phyloP scores from a whole-genome alignment of 225 moss, liverwort and hornwort species.

The Polytrichum commune region DNA sequence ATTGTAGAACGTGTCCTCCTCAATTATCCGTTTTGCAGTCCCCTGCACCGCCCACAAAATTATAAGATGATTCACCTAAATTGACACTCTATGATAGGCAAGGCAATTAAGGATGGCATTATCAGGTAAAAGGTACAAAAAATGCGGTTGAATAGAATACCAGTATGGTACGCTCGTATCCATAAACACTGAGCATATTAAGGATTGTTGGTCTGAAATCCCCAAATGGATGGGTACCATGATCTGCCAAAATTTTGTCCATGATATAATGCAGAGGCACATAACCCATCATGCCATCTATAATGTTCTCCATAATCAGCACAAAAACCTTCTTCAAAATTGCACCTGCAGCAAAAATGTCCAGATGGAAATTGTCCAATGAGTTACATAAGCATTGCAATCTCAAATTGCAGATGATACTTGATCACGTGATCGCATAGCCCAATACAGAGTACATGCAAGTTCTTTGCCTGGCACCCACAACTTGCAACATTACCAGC shows the following conservation, averaged over 20 bases:
- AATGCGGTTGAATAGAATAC: slow-evolving; percentile 27
- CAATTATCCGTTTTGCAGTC: slow-evolving; percentile 89
- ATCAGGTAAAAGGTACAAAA: neutral
- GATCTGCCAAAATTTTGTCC: slow-evolving; percentile 90
- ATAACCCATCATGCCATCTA: slow-evolving; percentile 97
- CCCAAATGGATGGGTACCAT: slow-evolving; percentile 85
- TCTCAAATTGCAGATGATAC: too few species aligned
- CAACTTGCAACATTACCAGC: too few species aligned
- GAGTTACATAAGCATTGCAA: too few species aligned
- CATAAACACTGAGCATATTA: slow-evolving; percentile 95
- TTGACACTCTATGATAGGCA: too few species aligned
- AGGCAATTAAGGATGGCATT: too few species aligned
- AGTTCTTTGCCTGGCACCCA: too few species aligned
- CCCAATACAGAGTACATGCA: too few species aligned
- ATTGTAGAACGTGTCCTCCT: slow-evolving; percentile 88
- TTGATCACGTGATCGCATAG: too few species aligned
- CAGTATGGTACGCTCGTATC: slow-evolving; percentile 93
- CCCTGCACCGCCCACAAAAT: slow-evolving; percentile 53
- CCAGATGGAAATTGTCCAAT: too few species aligned
- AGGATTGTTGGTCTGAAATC: slow-evolving; percentile 92
- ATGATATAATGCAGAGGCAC: slow-evolving; percentile 90
- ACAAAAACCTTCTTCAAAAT: slow-evolving; percentile 65
- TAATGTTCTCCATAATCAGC: slow-evolving; percentile 74
- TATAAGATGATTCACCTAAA: neutral
- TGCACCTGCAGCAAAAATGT: slow-evolving; percentile 29